Conservation (phyloP, 208 protist genomes). For the Porcisia hertigi region DNA sequence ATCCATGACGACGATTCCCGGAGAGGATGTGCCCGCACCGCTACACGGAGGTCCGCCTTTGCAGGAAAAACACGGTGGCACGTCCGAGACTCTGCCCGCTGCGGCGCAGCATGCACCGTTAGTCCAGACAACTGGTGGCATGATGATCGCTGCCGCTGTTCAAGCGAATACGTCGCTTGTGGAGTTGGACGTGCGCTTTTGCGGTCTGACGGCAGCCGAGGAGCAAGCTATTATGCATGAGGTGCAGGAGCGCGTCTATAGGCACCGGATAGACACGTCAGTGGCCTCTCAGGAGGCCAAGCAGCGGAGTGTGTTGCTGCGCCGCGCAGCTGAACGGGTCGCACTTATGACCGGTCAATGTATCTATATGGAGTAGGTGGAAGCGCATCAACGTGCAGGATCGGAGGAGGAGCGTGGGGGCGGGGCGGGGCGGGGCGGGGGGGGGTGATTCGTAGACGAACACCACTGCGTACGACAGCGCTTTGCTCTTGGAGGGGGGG, state of each 20-base stretch:
- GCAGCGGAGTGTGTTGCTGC: slow-evolving; percentile 25
- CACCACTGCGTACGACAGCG: background rate
- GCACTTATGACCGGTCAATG: slow-evolving; percentile 23
- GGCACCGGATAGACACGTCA: slow-evolving; percentile 21
- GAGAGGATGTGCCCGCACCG: background rate
- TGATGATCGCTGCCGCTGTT: slow-evolving; percentile 47
- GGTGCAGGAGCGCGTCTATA: slow-evolving; percentile 39
- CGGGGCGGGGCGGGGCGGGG: too few species aligned
- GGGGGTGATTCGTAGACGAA: background rate
- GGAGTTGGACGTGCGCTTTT: slow-evolving; percentile 67
- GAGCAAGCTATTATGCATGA: slow-evolving; percentile 43
- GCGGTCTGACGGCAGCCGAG: slow-evolving; percentile 46
- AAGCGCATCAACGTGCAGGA: background rate
- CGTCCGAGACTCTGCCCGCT: background rate
- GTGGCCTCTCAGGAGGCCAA: slow-evolving; percentile 30
- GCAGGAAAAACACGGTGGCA: background rate
- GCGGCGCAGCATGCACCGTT: background rate
- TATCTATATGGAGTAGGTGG: background rate
- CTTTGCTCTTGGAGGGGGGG: background rate
- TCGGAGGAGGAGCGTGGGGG: too few species aligned
- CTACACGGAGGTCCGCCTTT: background rate
- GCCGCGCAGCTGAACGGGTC: slow-evolving; percentile 25
- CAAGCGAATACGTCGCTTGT: slow-evolving; percentile 51
- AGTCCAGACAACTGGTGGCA: slow-evolving; percentile 34
- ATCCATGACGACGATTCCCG: slow-evolving; percentile 10